phyloP scores from a whole-genome alignment of 805 yeast species.

The Monosporozyma aerobia region DNA sequence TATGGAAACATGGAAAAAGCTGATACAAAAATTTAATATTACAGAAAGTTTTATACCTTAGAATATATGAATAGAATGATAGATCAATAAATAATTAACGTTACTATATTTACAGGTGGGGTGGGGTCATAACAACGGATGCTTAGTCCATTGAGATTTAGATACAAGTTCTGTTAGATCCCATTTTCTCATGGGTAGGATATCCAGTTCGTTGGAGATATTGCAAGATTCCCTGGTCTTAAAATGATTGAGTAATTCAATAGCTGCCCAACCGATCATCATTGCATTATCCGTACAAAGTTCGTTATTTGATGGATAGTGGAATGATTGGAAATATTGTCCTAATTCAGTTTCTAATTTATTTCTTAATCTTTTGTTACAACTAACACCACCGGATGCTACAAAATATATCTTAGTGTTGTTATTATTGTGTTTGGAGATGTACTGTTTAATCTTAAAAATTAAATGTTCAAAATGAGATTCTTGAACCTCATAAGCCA shows the following conservation, averaged over 20 bases:
- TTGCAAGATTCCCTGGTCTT: conserved; percentile 32
- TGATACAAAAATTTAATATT: conserved; percentile 48
- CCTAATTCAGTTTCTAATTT: conserved; percentile 36
- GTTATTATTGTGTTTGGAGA: conserved; percentile 21
- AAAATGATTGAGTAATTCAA: conserved; percentile 46
- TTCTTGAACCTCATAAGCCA: conserved; percentile 54
- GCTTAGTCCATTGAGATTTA: conserved; percentile 43
- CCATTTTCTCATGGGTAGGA: conserved; percentile 75
- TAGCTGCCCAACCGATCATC: conserved; percentile 98
- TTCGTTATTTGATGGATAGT: conserved; percentile 52
- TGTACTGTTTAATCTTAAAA: conserved; percentile 40
- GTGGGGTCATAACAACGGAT: not conserved
- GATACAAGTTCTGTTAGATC: conserved; percentile 47
- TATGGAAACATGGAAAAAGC: conserved; percentile 50
- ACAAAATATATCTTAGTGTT: conserved; percentile 44
- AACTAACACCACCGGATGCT: conserved; percentile 92
- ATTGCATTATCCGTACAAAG: conserved; percentile 92
- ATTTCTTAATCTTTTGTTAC: conserved; percentile 50
- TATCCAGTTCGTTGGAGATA: conserved; percentile 36
- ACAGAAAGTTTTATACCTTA: conserved; percentile 23
- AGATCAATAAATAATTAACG: not conserved
- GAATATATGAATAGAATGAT: not conserved
- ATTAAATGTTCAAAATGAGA: conserved; percentile 65
- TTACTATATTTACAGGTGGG: not conserved
- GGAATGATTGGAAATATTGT: conserved; percentile 32